Base-by-base conservation (phyloP, 129 eudicot genomes). In the Silybum marianum region DNA sequence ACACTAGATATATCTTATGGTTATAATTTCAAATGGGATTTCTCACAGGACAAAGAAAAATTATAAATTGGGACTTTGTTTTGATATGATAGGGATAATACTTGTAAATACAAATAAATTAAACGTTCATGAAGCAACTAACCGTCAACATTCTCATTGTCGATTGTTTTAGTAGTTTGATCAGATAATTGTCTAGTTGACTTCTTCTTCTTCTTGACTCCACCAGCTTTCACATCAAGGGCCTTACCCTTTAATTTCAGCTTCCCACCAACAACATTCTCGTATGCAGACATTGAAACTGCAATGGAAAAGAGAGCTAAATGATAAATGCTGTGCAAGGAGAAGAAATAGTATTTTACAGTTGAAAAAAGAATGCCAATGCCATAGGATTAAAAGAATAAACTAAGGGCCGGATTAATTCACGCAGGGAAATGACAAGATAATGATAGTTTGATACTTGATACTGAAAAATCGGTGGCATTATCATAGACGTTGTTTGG, bases 201-300 rank as follows among this genome's bases (percentile, higher is more conserved):
- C 81, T 87, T 91, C 87, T 91, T 91, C 85, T 91, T 91, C 78
- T 91, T 91, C 88, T 87, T 89, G 62, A 91, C 28, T 21, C 97
- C 90, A 51, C 86, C 93, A 69, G 91, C 89, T 81, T 91, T 91
- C 40, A 91, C 93, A 84, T 91, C 97, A 76, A 91, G 81, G n/a
- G 97, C 93, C 87, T 91, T 91, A 3, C 97, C 97, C 81, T 91
- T 91, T n/a, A 91, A 79, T 70, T 91, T 91, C 66, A 91, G 87
- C 81, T 87, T 91, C 63, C 97, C 97, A 34, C 91, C 87, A 66
- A 91, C 88, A 77, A 91, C 91, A 79, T 89, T 89, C 70, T 89
- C 97, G 58, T 85, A 91, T 14, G 86, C 84, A 54, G 96, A 91
- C 96, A 91, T 91, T 44, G 28, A 66, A 66, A 6, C 71, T 66